Conservation (phyloP, 2,329 filamentous ascomycete species). For the Trichoderma afroharzianum region DNA sequence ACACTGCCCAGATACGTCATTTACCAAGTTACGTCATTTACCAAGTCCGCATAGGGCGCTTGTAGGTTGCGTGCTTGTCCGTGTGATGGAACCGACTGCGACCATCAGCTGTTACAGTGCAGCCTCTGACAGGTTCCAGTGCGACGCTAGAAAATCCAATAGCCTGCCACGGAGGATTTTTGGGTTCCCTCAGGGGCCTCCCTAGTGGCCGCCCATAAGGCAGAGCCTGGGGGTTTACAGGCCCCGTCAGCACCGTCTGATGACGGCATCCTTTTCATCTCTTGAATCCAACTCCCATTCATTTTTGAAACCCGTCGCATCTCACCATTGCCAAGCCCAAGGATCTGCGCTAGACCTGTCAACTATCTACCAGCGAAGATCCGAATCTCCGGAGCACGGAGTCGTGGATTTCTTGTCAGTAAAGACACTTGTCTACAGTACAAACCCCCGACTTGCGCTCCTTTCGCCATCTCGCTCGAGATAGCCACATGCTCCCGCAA, state of each 20-base stretch:
- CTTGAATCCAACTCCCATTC: neutral
- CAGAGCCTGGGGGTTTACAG: neutral
- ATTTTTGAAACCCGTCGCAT: neutral
- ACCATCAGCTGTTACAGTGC: neutral
- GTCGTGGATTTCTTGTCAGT: neutral
- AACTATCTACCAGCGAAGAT: neutral
- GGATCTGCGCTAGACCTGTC: constrained; percentile 1
- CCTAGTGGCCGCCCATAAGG: constrained; percentile 9
- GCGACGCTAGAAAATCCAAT: neutral
- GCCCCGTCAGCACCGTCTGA: neutral
- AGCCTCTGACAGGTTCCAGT: constrained; percentile 1
- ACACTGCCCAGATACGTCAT: neutral
- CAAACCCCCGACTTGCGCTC: neutral
- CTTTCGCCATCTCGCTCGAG: constrained; percentile 16
- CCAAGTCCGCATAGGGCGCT: neutral
- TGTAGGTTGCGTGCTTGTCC: neutral
- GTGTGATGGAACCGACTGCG: neutral
- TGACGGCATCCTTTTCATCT: constrained; percentile 8
- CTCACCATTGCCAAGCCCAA: neutral
- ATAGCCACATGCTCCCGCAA: constrained; percentile 27
- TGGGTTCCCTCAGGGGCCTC: neutral
- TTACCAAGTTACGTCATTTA: neutral
- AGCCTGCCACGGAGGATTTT: neutral
- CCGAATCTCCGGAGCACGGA: neutral
- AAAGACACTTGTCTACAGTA: neutral